phyloP scores from a whole-genome alignment of 208 protist species.

The Naegleria lovaniensis region DNA sequence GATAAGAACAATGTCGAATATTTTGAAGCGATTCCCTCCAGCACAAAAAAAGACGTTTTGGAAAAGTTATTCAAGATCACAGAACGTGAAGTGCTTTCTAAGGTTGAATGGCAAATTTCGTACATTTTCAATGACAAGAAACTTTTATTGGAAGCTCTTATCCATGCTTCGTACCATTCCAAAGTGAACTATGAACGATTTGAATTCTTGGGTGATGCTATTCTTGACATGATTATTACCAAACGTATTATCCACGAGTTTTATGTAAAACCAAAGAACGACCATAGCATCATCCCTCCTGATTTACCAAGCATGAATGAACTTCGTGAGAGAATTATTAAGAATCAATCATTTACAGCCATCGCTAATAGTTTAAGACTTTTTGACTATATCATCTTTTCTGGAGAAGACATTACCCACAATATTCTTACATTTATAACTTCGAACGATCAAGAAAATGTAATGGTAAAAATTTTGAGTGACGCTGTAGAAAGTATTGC shows the following conservation, averaged over 20 bases:
- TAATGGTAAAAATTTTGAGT: neutral
- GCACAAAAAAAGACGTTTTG: too few species aligned
- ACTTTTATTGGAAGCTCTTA: neutral
- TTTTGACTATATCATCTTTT: neutral
- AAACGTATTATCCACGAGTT: neutral
- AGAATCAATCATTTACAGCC: neutral
- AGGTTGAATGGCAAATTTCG: too few species aligned
- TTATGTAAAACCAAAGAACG: neutral
- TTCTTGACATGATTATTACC: neutral
- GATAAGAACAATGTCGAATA: neutral
- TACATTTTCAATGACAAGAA: too few species aligned
- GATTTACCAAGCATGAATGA: neutral
- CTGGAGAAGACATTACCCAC: neutral
- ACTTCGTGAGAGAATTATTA: neutral
- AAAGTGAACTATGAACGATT: neutral
- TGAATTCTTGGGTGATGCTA: conserved; percentile 12
- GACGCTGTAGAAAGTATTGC: neutral
- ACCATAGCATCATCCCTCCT: neutral
- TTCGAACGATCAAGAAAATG: neutral
- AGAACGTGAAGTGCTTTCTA: too few species aligned
- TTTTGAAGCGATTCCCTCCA: too few species aligned
- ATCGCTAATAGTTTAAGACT: neutral
- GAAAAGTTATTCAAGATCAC: too few species aligned
- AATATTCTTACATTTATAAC: neutral
- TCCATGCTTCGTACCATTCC: neutral